phyloP scores from a whole-genome alignment of 371 early-diverging fungal species.

The Mortierella sp. region DNA sequence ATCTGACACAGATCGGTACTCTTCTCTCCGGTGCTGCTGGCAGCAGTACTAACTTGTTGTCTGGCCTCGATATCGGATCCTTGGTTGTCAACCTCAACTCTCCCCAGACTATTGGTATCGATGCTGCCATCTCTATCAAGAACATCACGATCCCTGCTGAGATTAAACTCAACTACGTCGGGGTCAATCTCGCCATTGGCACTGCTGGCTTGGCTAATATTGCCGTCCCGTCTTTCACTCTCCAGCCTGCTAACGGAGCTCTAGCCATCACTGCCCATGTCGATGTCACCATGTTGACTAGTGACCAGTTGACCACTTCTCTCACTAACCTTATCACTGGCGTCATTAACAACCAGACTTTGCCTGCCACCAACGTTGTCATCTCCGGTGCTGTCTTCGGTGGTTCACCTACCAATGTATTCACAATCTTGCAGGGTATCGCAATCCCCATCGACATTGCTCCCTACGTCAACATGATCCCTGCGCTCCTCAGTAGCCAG shows the following conservation, averaged over 20 bases:
- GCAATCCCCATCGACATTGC: conserved; percentile 33
- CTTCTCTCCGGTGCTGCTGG: conserved; percentile 24
- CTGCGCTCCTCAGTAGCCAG: conserved; percentile 4
- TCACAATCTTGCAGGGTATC: conserved; percentile 35
- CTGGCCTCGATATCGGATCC: conserved; percentile 47
- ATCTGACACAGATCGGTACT: conserved; percentile 34
- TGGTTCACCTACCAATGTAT: conserved; percentile 23
- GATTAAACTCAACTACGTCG: conserved; percentile 52
- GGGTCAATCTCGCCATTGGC: conserved; percentile 38
- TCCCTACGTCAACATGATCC: conserved; percentile 30
- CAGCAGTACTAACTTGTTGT: conserved; percentile 30
- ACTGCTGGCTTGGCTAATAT: conserved; percentile 38
- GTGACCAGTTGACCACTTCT: conserved; percentile 24
- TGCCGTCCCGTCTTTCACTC: conserved; percentile 36
- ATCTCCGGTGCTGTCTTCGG: conserved; percentile 38
- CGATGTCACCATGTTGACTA: conserved; percentile 33
- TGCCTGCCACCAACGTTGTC: conserved; percentile 34
- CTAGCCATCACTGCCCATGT: conserved; percentile 37
- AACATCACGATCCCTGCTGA: conserved; percentile 43
- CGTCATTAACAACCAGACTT: conserved; percentile 29
- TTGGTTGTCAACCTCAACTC: conserved; percentile 42
- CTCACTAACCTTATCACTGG: conserved; percentile 26
- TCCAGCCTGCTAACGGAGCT: conserved; percentile 32
- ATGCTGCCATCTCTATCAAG: conserved; percentile 36
- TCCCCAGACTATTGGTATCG: conserved; percentile 52